Evolutionary conservation across 1,284 basidiomycete genomes (phyloP), one percentile per base, ranked within the genome.

Genomic region (Flammula alnicola): DNA sequence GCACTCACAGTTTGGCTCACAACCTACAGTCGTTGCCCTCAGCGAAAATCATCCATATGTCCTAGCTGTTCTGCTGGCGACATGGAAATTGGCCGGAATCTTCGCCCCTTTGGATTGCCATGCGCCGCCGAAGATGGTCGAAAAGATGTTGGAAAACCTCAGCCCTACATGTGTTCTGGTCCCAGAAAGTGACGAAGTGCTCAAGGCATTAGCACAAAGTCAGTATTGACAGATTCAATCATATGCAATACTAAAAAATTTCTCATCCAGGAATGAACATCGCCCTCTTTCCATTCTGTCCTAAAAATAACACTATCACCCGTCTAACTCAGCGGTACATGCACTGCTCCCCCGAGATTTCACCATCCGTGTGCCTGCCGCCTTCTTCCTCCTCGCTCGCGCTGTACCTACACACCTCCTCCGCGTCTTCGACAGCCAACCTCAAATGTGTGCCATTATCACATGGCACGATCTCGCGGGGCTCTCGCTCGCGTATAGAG

Each of bases 21-120:
- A 41, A n/a, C 63, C 61, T 1, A 60, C 51, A 3, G 61, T 68
- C 8, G 66, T 64, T 0, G 52, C 63, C 27, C 39, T 68, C 26
- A 55, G 58, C 44, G 66, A 68, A 38, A 69, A 69, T 48, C 61
- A 66, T 11, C 67, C 67, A 0, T 64, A 63, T 33, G 49, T 60
- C 1, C 53, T 67, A 12, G 64, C 65, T 8, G 31, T 61, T 7
- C 55, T 63, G 16, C 41, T 68, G 2, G 66, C 65, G 1, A 59
- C 57, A 12, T 69, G 67, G 67, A 64, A 67, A 46, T 38, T 67
- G 2, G 54, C 60, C 8, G 67, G 66, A 7, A 61, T 59, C 5
- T 54, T 63, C 16, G 61, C 63, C 2, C 63, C 66, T 11, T 51
- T 69, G 22, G 67, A 69, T 47, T 42, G 41, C 23, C 63, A 68